phyloP scores from a whole-genome alignment of 345 rosid genomes.

The Firmiana major region DNA sequence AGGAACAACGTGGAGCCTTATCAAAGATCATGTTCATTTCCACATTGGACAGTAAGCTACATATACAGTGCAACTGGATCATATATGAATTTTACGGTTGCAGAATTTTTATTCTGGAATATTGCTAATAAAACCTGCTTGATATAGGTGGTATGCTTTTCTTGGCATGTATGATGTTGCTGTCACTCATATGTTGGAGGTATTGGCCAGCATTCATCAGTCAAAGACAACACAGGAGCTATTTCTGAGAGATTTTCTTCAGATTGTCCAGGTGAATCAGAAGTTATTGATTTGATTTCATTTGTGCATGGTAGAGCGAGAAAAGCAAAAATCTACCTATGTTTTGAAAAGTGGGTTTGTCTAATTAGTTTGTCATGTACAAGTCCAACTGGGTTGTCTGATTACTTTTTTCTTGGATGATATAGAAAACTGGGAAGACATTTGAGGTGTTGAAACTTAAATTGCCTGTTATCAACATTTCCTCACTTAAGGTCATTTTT shows the following conservation, averaged over 20 bases:
- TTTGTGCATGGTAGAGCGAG: slow-evolving; percentile 20
- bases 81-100: neutral
- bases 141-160: slow-evolving; percentile 76
- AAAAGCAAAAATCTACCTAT: neutral
- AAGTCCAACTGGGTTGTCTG: neutral
- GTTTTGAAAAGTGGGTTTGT: neutral
- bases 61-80: slow-evolving; percentile 16
- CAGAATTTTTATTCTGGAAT: slow-evolving; percentile 9
- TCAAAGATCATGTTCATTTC: slow-evolving; percentile 93
- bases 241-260: slow-evolving; percentile 76
- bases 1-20: slow-evolving; percentile 84
- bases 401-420: slow-evolving; percentile 21
- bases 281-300: slow-evolving; percentile 6
- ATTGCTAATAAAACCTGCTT: slow-evolving; percentile 19
- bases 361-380: neutral
- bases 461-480: slow-evolving; percentile 70
- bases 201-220: slow-evolving; percentile 81
- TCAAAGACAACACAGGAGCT: slow-evolving; percentile 88
- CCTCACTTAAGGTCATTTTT: slow-evolving; percentile 76
- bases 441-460: slow-evolving; percentile 71
- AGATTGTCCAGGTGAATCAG: slow-evolving; percentile 62
- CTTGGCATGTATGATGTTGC: slow-evolving; percentile 94
- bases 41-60: slow-evolving; percentile 90
- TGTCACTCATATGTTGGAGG: slow-evolving; percentile 69
- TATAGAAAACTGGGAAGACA: slow-evolving; percentile 81